Evolutionary conservation across 2,329 filamentous ascomycete genomes (phyloP).

Genomic region (Tolypocladium inflatum): DNA sequence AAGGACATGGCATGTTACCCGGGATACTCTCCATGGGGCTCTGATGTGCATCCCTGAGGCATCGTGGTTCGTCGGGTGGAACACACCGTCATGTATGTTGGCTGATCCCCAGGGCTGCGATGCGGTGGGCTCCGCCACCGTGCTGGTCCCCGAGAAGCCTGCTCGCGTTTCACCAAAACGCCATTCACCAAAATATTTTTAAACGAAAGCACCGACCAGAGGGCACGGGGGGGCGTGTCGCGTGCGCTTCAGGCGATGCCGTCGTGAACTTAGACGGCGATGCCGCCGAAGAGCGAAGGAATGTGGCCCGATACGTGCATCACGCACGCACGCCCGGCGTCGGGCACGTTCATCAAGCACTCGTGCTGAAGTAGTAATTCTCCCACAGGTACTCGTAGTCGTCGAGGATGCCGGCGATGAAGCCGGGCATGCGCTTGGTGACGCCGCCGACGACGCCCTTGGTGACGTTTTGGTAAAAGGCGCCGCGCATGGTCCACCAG

Average conservation of each 20-base stretch:
- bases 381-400: conserved; percentile 99
- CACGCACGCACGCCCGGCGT: background rate
- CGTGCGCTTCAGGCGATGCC: no score
- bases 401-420: conserved; percentile 78
- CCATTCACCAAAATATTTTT: background rate
- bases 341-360: conserved; percentile 18
- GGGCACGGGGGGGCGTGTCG: background rate
- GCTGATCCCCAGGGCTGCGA: background rate
- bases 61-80: background rate
- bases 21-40: background rate
- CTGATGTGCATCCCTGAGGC: background rate
- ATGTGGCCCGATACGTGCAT: no score
- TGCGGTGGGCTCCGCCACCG: background rate
- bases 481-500: conserved; percentile 96
- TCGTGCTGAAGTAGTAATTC: conserved; percentile 83
- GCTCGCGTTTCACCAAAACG: background rate
- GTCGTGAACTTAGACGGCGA: background rate
- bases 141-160: background rate
- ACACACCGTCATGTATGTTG: background rate
- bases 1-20: background rate
- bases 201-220: background rate
- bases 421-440: conserved; percentile 65
- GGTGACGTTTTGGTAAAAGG: conserved; percentile 89
- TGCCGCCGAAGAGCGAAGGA: background rate
- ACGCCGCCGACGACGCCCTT: conserved; percentile 65